Conservation (phyloP, 345 rosid genomes). For the Gossypium anomalum region DNA sequence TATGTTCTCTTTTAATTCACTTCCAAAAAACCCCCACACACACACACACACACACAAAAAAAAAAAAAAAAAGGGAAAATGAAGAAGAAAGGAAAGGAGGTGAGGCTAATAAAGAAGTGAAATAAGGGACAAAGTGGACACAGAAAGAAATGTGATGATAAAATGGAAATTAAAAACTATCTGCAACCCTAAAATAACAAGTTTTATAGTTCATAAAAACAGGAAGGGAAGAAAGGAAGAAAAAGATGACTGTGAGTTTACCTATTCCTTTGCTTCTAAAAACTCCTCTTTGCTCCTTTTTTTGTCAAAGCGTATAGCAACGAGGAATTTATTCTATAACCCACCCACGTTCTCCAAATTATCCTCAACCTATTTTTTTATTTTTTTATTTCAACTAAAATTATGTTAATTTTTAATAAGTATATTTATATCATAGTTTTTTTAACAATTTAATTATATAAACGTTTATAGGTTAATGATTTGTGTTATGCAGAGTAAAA, state of each 20-base stretch:
- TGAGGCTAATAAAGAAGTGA: conserved; percentile 3
- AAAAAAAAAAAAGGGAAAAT: not conserved
- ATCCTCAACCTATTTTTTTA: not conserved
- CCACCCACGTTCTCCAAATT: not conserved
- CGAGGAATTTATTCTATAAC: conserved; percentile 16
- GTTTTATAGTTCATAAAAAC: conserved; percentile 1
- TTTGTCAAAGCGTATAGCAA: conserved; percentile 11
- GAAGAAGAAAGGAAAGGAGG: not conserved
- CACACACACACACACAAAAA: not conserved
- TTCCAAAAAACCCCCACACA: not conserved
- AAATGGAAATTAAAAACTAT: conserved; percentile 13
- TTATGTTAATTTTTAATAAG: too few relatives aligned
- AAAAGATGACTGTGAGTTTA: not conserved
- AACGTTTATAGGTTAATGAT: too few relatives aligned
- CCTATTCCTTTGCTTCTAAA: conserved; percentile 6
- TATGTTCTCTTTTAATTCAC: conserved; percentile 11
- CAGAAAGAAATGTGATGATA: conserved; percentile 2
- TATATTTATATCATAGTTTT: too few relatives aligned
- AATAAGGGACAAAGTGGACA: not conserved
- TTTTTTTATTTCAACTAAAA: too few relatives aligned
- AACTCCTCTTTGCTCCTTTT: conserved; percentile 4
- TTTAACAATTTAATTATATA: too few relatives aligned
- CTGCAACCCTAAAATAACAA: conserved; percentile 19
- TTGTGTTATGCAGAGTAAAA: too few relatives aligned
- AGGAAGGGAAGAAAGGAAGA: not conserved